These are phyloP conservation scores for Perkinsus marinus DNA, from an alignment of 169 alveolate genomes.

Conservation along the genomic window DNA sequence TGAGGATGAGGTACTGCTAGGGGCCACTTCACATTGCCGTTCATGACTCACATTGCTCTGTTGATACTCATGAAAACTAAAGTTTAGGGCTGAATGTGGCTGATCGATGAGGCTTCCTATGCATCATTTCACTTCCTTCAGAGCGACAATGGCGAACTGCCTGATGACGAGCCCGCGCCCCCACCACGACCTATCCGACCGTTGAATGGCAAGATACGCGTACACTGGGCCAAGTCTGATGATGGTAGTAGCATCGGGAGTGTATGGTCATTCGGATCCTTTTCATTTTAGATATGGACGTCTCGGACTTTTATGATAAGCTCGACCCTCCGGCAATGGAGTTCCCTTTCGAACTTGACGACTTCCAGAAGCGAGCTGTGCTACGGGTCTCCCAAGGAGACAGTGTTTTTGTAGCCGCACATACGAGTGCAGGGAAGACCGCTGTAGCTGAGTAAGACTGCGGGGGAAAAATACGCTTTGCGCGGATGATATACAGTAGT, in stretches of 20 bases:
- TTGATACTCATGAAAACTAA: background rate
- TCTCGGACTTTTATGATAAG: background rate
- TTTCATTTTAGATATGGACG: background rate
- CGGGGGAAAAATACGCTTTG: background rate
- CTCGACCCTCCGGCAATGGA: slow-evolving; percentile 40
- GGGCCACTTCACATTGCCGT: background rate
- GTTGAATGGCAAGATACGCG: background rate
- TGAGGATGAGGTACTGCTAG: background rate
- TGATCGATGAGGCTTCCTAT: too few species aligned
- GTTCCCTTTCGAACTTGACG: slow-evolving; percentile 86
- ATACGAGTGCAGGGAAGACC: slow-evolving; percentile 75
- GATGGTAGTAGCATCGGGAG: background rate
- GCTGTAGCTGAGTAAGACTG: slow-evolving; percentile 27
- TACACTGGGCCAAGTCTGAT: background rate
- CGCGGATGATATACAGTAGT: background rate
- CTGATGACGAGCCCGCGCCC: background rate
- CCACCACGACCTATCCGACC: background rate
- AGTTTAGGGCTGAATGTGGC: background rate
- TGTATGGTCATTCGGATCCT: background rate
- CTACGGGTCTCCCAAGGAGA: slow-evolving; percentile 72
- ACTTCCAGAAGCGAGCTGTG: slow-evolving; percentile 88
- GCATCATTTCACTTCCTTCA: background rate
- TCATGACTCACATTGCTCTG: background rate
- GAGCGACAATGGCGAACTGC: background rate
- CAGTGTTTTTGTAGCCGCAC: slow-evolving; percentile 94